These are phyloP conservation scores for Sugiyamaella japonica DNA, from an alignment of 1,139 yeast species.

Conservation along the genomic window DNA sequence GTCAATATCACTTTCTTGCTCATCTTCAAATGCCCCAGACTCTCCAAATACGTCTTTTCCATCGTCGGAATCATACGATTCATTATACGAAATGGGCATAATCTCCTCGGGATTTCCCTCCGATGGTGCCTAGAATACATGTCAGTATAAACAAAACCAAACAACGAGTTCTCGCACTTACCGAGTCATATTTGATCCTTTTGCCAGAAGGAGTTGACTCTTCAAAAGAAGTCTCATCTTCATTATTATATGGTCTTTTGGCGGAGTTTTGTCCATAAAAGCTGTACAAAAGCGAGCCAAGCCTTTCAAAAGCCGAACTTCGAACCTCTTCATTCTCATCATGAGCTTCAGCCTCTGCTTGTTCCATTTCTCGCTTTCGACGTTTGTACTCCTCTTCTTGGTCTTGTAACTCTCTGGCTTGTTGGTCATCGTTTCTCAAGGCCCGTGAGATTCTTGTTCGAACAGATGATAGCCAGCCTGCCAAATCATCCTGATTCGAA, in stretches of 20 bases:
- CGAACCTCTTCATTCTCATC: constrained; percentile 38
- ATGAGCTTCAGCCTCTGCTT: constrained; percentile 18
- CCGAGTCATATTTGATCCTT: constrained; percentile 2
- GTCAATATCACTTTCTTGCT: constrained; percentile 22
- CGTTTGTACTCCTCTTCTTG: constrained; percentile 43
- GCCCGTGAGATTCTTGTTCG: constrained; percentile 45
- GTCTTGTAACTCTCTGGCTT: constrained; percentile 45
- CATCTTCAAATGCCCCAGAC: constrained; percentile 25
- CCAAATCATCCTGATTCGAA: constrained; percentile 42
- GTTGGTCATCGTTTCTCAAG: constrained; percentile 29
- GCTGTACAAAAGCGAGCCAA: constrained; percentile 39
- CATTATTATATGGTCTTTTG: constrained; percentile 12
- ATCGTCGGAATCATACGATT: too few species aligned
- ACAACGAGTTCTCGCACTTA: background rate
- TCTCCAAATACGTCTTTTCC: constrained; percentile 14
- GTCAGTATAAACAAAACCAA: background rate
- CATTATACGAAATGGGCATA: too few species aligned
- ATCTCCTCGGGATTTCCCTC: background rate
- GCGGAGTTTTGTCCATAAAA: constrained; percentile 7
- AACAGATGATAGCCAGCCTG: constrained; percentile 54
- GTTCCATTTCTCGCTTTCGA: constrained; percentile 37
- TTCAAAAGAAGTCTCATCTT: background rate
- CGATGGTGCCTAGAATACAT: background rate
- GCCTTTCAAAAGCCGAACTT: constrained; percentile 47
- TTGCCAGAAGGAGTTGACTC: constrained; percentile 6